Base-by-base conservation (phyloP, 2,329 filamentous ascomycete species). In the Dendryphion nanum region DNA sequence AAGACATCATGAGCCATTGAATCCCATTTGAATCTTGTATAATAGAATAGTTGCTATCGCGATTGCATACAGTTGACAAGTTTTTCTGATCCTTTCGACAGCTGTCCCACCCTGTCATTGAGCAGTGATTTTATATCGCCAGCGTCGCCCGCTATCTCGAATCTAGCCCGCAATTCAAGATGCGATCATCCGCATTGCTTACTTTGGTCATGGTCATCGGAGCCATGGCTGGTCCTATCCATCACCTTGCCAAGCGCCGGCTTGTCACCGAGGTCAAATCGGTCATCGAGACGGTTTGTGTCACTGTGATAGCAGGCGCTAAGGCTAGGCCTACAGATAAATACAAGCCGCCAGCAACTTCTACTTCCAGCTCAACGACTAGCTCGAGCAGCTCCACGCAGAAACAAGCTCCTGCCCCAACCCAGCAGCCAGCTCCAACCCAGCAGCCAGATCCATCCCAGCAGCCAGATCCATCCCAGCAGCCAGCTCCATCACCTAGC, bases 171-270 rank as follows among this genome's bases (percentile, higher is more conserved):
- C 17, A 13, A 38, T 37, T 42, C 35, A 53, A 33, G 17, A 64
- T 64, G 60, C 57, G 51, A 38, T 53, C 51, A 18, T 47, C 43
- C 12, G 12, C 56, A 33, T 39, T 61, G 37, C 38, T 62, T 33
- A 41, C 52, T 34, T 53, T 50, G 8, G 50, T 46, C 14, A 36
- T 62, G 37, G 58, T 50, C 20, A 35, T 52, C n/a, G 48, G 51
- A 36, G 50, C 48, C 38, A 31, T 59, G 18, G 59, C 57, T 18
- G 40, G 41, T 10, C 57, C 59, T n/a, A n/a, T n/a, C n/a, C n/a
- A n/a, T n/a, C n/a, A n/a, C n/a, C 44, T 51, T 20, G 44, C 47
- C 16, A 53, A 54, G 35, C 52, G 49, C 7, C 44, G 48, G 17
- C 32, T 54, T 15, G 44, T 53, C 35, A 61, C 55, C 12, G 41